Evolutionary conservation across 2,329 filamentous ascomycete species (phyloP), one percentile per base, ranked within the genome.

Genomic region (Verticillium isaacii): DNA sequence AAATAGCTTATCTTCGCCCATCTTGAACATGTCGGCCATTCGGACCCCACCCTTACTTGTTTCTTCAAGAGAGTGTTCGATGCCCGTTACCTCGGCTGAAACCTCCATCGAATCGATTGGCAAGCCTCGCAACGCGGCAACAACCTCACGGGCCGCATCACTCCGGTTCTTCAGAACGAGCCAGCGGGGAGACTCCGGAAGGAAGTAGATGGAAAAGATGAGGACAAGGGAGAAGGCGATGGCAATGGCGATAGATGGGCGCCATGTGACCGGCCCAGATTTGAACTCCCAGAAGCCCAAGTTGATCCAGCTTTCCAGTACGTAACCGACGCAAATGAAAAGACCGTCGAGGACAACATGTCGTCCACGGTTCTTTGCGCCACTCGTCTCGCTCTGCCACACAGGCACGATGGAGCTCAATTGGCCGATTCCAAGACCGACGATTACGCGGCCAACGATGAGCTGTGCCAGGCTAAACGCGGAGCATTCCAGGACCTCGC

Each of bases 361-460:
- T n/a, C 69, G 69, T 36, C 81, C 81, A 36, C 80, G 75, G 65
- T 80, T 75, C 45, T 73, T 72, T 11, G 78, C 71, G 1, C 71
- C 71, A 19, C 71, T 71, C 14, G 72, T 76, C 66, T 79, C 75
- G 32, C 72, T 71, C 65, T 75, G 73, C 73, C 75, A 79, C 8
- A 77, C 74, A 9, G 77, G 76, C 17, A 78, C 74, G 23, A 76
- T 76, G 15, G 74, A 74, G 63, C 73, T 76, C 15, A 77, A 68
- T 60, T 75, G 61, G 50, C 73, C 57, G 61, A 74, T 66, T 67
- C 82, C 83, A 61, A 82, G 73, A 36, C 82, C 82, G 23, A 80
- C 80, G 17, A 85, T 73, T 19, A 85, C 66, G 60, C 82, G 77
- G 17, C 80, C 80, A 39, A 82, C 73, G 58, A 85, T 81, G 57